A percentile compares a stretch with the other conserved stretches of the same genome.
phyloP scores from a whole-genome alignment of 169 alveolate species.

The Eimeria praecox region DNA sequence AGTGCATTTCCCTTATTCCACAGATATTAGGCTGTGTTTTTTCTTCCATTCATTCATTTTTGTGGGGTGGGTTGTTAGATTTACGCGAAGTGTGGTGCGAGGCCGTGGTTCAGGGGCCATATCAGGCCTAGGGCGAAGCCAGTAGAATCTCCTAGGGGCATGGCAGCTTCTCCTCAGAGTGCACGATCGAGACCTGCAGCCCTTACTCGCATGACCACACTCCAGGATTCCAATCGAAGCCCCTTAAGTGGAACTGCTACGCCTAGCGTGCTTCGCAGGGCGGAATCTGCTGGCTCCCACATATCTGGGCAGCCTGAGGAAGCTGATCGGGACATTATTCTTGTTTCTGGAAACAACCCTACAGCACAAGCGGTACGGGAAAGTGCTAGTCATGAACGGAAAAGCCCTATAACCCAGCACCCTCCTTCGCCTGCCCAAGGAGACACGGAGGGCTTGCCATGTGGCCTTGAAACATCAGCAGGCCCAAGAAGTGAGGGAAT shows the following conservation, averaged over 20 bases:
- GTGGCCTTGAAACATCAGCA: background rate
- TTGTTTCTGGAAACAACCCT: background rate
- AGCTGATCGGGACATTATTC: background rate
- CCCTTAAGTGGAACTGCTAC: background rate
- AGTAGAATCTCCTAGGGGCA: slow-evolving; percentile 20
- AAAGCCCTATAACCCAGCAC: background rate
- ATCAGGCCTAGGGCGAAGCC: slow-evolving; percentile 39
- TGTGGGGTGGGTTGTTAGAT: background rate
- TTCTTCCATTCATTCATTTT: background rate
- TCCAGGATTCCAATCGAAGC: background rate
- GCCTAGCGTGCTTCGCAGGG: background rate
- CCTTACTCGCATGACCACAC: background rate
- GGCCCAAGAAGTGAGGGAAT: background rate
- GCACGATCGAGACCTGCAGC: background rate
- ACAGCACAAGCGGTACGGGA: background rate
- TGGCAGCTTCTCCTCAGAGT: background rate
- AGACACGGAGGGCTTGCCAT: background rate
- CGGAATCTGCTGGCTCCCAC: background rate
- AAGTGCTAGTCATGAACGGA: background rate
- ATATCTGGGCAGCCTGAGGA: background rate
- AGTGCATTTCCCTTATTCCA: background rate
- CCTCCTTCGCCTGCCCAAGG: background rate
- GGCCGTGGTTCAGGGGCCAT: slow-evolving; percentile 32
- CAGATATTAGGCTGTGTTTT: background rate
- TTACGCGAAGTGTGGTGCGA: background rate